Percentiles rank a stretch among this genome's conserved stretches.
These are phyloP conservation scores for Agastache rugosa DNA, from an alignment of 257 asterid genomes.

Conservation along the genomic window DNA sequence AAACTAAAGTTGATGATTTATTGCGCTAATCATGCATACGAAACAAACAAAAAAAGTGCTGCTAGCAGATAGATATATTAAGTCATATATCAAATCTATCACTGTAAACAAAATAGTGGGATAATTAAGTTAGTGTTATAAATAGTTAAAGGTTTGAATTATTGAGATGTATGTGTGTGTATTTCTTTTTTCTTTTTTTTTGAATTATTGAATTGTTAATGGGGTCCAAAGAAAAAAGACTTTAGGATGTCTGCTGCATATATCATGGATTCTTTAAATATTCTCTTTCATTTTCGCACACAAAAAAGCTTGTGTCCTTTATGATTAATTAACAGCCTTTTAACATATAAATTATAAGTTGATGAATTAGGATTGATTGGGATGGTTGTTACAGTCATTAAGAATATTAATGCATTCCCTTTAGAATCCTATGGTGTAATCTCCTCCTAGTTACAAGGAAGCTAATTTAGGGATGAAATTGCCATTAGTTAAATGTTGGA, in stretches of 20 bases:
- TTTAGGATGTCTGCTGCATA: neutral
- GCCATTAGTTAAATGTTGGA: too few species aligned
- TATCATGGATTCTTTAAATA: conserved; percentile 17
- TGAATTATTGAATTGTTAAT: conserved; percentile 32
- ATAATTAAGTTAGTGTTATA: neutral
- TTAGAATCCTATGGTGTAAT: conserved; percentile 25
- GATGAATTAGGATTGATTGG: conserved; percentile 3
- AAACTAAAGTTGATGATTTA: conserved; percentile 6
- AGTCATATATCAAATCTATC: conserved; percentile 13
- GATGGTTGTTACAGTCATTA: neutral
- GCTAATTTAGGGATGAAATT: too few species aligned
- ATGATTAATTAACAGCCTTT: conserved; percentile 14
- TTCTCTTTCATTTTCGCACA: conserved; percentile 18
- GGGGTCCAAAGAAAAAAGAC: conserved; percentile 14
- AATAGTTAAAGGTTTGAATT: conserved; percentile 30
- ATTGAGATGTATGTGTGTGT: neutral
- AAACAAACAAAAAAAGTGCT: conserved; percentile 29
- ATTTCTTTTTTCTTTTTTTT: neutral
- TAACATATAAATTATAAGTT: neutral
- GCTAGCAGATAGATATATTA: neutral
- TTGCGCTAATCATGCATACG: conserved; percentile 29
- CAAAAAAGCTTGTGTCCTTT: conserved; percentile 37
- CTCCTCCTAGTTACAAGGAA: neutral
- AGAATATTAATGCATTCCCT: neutral
- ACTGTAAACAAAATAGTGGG: neutral